These are phyloP conservation scores for Chalaropsis thielavioides DNA, from an alignment of 2,329 filamentous ascomycete genomes.

Conservation along the genomic window DNA sequence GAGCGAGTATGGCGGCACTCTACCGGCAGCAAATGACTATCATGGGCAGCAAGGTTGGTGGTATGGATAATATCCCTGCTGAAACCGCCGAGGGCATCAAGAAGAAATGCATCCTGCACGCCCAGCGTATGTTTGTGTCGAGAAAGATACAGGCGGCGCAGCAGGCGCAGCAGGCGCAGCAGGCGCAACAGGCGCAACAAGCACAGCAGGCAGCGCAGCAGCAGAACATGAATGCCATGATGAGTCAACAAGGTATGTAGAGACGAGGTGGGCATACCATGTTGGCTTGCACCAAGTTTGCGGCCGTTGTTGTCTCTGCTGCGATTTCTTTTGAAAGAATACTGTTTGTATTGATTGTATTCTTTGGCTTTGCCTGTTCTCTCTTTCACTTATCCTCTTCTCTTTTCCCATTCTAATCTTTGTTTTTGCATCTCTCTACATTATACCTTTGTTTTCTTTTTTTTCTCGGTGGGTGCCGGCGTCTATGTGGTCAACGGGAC, in stretches of 20 bases:
- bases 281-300: too few relatives aligned
- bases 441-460: conserved; percentile 5
- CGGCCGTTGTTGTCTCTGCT: not conserved
- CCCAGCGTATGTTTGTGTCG: conserved; percentile 26
- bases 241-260: conserved; percentile 36
- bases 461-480: conserved; percentile 4
- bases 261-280: conserved; percentile 16
- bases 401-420: conserved; percentile 16
- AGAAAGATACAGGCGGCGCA: conserved; percentile 25
- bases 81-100: conserved; percentile 34
- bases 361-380: not conserved
- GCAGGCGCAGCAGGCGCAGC: conserved; percentile 21
- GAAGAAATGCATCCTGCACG: conserved; percentile 28
- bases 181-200: conserved; percentile 25
- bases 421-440: not conserved
- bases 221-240: conserved; percentile 40
- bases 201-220: conserved; percentile 22
- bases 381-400: not conserved
- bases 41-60: conserved; percentile 28
- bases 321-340: not conserved
- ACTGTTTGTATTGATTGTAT: not conserved
- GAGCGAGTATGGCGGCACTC: not conserved
- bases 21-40: conserved; percentile 23
- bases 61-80: conserved; percentile 32
- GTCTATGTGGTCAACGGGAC: conserved; percentile 3